phyloP scores from a whole-genome alignment of 2,329 filamentous ascomycete species.

The Cordyceps javanica region DNA sequence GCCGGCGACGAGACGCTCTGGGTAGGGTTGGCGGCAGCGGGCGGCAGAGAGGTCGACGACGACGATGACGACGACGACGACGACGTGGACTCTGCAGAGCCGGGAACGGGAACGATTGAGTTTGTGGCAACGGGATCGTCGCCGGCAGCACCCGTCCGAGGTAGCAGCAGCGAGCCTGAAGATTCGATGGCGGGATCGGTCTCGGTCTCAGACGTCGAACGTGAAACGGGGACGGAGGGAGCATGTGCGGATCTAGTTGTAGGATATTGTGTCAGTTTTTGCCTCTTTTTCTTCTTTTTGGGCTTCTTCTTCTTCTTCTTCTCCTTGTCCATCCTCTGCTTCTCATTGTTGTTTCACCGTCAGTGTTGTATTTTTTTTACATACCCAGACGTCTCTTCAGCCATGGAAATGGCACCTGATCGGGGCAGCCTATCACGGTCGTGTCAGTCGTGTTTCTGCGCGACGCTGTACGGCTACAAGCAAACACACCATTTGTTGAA shows the following conservation, averaged over 20 bases:
- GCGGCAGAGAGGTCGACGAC: too few species aligned
- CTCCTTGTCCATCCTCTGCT: background rate
- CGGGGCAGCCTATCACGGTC: background rate
- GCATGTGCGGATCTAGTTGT: background rate
- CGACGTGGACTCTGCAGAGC: background rate
- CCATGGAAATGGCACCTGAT: background rate
- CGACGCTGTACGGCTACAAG: background rate
- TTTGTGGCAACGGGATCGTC: background rate
- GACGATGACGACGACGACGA: background rate
- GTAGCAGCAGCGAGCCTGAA: constrained; percentile 14
- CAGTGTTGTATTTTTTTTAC: background rate
- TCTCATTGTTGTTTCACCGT: too few species aligned
- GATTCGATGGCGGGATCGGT: constrained; percentile 16
- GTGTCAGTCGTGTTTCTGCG: background rate
- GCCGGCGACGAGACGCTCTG: background rate
- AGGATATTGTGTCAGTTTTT: background rate
- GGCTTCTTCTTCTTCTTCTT: background rate
- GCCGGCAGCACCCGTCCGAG: background rate
- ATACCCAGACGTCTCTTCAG: background rate
- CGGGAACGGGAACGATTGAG: constrained; percentile 17
- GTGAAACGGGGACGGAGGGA: constrained; percentile 4
- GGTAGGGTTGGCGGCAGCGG: too few species aligned
- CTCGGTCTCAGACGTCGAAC: constrained; percentile 19
- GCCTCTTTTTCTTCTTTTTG: background rate
- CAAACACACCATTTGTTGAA: constrained; percentile 22